A percentile compares a stretch with the other conserved stretches of the same genome.
Conservation (phyloP, 2,329 filamentous ascomycete species). For the Lomentospora prolificans region DNA sequence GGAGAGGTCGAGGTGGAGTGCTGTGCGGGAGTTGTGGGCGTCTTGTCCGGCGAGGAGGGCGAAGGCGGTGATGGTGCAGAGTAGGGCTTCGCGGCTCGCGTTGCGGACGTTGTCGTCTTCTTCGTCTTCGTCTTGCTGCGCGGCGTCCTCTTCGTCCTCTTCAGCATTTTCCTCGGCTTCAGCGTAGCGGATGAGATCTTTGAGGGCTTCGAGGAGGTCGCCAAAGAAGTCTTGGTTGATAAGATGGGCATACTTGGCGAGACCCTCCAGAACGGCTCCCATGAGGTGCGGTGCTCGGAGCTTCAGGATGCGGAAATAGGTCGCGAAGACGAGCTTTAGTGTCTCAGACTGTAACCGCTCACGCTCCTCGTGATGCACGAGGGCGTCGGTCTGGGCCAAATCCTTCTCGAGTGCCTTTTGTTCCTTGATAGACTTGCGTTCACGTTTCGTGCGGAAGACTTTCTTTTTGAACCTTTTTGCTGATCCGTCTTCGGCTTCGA, state of each 20-base stretch:
- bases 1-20: constrained; percentile 80
- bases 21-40: constrained; percentile 69
- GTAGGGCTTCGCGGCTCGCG: constrained; percentile 73
- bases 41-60: constrained; percentile 94
- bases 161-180: constrained; percentile 40
- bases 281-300: constrained; percentile 71
- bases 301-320: constrained; percentile 92
- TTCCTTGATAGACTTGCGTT: constrained; percentile 75
- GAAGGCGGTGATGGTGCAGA: constrained; percentile 93
- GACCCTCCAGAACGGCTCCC: constrained; percentile 91
- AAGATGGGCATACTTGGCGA: constrained; percentile 87
- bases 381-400: constrained; percentile 83
- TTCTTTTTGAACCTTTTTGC: constrained; percentile 61
- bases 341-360: constrained; percentile 94
- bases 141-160: constrained; percentile 27
- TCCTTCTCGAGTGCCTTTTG: constrained; percentile 85
- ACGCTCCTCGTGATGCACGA: constrained; percentile 83
- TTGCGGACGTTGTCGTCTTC: constrained; percentile 50
- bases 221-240: constrained; percentile 99
- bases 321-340: constrained; percentile 87
- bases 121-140: constrained; percentile 37
- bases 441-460: constrained; percentile 80
- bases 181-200: constrained; percentile 78
- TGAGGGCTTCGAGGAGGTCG: constrained; percentile 85
- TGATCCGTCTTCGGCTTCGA: constrained; percentile 50